These are phyloP conservation scores for Luffa aegyptiaca DNA, from an alignment of 306 rosid species.

Conservation along the genomic window DNA sequence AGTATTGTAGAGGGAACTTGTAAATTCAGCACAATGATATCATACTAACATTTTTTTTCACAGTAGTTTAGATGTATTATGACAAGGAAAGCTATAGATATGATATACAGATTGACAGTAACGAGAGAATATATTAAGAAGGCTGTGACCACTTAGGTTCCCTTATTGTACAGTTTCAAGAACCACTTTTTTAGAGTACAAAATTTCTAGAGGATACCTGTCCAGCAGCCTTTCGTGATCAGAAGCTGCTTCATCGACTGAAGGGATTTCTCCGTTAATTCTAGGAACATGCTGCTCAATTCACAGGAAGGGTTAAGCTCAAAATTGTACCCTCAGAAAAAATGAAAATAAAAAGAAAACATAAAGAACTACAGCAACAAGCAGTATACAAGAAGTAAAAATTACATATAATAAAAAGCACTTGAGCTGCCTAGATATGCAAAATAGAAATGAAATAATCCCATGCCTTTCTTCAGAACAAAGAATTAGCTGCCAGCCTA, in stretches of 20 bases:
- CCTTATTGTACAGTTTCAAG: not conserved
- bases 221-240: slow-evolving; percentile 85
- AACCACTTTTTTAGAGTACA: not conserved
- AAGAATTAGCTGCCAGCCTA: not conserved
- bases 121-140: not conserved
- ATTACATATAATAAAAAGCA: not conserved
- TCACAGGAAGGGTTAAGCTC: not conserved
- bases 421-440: not conserved
- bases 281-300: slow-evolving; percentile 73
- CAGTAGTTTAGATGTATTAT: not conserved
- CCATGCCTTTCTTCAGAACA: not conserved
- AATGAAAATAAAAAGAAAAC: slow-evolving; percentile 6
- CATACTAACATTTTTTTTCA: not conserved
- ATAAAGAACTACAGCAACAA: slow-evolving; percentile 12
- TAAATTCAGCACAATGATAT: not conserved
- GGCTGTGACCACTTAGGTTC: not conserved
- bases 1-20: not conserved
- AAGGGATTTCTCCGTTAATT: slow-evolving; percentile 89
- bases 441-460: not conserved
- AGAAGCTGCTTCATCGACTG: slow-evolving; percentile 75
- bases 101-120: not conserved
- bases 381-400: not conserved
- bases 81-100: not conserved
- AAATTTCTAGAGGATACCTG: slow-evolving; percentile 38
- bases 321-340: not conserved